Base-by-base conservation (phyloP, 2,329 filamentous ascomycete species). In the Arthrocladium fulminans region DNA sequence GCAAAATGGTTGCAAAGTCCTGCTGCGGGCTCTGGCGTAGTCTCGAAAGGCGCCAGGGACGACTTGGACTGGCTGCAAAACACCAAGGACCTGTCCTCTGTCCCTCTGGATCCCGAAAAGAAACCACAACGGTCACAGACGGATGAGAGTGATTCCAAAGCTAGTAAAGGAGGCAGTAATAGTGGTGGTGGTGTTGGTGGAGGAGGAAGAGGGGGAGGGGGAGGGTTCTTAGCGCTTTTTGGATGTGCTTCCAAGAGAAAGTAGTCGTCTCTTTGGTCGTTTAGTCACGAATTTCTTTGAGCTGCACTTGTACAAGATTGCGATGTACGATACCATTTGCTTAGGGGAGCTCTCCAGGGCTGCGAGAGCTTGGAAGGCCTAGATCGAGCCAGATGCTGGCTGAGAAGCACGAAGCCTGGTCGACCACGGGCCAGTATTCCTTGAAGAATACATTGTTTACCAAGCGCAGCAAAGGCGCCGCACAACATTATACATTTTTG, bases 31-130 rank as follows among this genome's bases (percentile, higher is more conserved):
- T 32, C 48, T 12, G 47, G 49, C 8, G n/a, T 19, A 27, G 39
- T 47, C 3, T 52, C 50, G 13, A 42, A 51, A 38, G 49, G 53
- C 2, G 53, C 52, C 13, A 51, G 51, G 25, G 53, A 57, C 29
- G 54, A 57, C 27, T 42, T 56, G n/a, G 46, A 49, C 27, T 58
- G 56, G 56, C 41, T 55, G 23, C 38, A 57, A 23, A 51, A 52
- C 23, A 45, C 38, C 10, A 53, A 57, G n/a, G 56, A 58, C 41
- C 42, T 58, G 9, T 56, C 52, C 43, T 51, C 40, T 30, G 50
- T 58, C n/a, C 37, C 48, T 5, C 27, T 58, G 10, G 51, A 48
- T 17, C 22, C 34, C 15, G 53, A 51, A 39, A 50, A 50, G 22
- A 45, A 51, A 17, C 29, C 29, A 24, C 29, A 37, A n/a, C n/a